A percentile compares a stretch with the other conserved stretches of the same genome.
These are phyloP conservation scores for Gossypium lobatum DNA, from an alignment of 441 rosid species.

Conservation along the genomic window DNA sequence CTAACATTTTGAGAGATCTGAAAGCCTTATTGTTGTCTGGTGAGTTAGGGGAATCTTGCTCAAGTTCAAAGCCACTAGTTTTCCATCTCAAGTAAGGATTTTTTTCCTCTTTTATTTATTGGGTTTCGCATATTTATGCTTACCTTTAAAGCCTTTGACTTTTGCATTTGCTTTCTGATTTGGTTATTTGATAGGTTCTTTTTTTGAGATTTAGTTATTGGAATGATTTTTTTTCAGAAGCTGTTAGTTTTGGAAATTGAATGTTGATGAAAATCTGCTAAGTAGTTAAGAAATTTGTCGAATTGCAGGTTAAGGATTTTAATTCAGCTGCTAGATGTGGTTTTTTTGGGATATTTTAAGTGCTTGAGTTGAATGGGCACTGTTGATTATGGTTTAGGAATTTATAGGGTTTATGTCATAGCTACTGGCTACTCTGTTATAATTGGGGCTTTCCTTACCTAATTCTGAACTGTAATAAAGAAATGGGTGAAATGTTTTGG, in stretches of 20 bases:
- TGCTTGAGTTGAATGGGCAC: constrained; percentile 1
- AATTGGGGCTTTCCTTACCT: constrained; percentile 9
- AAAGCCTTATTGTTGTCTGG: not conserved
- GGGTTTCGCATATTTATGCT: not conserved
- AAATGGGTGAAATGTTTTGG: constrained; percentile 72
- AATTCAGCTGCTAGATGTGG: constrained; percentile 3
- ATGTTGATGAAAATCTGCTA: not conserved
- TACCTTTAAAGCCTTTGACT: not conserved
- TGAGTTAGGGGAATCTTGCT: constrained; percentile 1
- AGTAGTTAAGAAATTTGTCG: not conserved
- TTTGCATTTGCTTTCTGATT: not conserved
- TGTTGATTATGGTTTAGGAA: not conserved
- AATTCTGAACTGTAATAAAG: constrained; percentile 9
- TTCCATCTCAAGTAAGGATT: constrained; percentile 1
- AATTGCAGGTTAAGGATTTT: not conserved
- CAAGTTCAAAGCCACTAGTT: not conserved
- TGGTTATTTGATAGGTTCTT: not conserved
- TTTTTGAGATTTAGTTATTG: not conserved
- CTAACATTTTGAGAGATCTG: constrained; percentile 3
- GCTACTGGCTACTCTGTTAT: not conserved
- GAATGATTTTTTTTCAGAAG: not conserved
- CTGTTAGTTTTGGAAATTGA: not conserved
- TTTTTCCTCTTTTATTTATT: not conserved
- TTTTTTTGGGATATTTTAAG: not conserved
- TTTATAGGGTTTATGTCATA: constrained; percentile 3